Evolutionary conservation across 768 basidiomycete species (phyloP).

Genomic region (Leccinum broughii): DNA sequence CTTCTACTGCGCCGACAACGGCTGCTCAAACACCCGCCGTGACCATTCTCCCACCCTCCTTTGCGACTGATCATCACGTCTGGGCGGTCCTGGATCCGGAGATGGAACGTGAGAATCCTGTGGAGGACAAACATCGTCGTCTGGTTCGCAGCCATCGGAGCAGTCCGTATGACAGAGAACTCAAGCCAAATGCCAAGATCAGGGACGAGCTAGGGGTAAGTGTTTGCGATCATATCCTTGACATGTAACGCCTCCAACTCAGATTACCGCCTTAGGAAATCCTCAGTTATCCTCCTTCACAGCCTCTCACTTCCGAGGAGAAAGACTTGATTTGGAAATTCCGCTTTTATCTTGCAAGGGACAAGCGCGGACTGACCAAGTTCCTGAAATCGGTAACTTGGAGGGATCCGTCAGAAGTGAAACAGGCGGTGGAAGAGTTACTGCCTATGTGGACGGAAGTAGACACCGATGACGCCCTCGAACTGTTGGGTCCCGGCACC

Average conservation of each 20-base stretch:
- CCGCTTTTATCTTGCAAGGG: slow-evolving; percentile 92
- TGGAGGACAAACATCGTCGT: slow-evolving; percentile 95
- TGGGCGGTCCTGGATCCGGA: slow-evolving; percentile 95
- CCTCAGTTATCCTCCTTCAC: slow-evolving; percentile 88
- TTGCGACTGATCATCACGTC: slow-evolving; percentile 66
- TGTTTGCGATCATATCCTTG: not conserved
- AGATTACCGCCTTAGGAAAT: slow-evolving; percentile 60
- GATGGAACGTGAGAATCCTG: slow-evolving; percentile 87
- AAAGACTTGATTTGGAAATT: slow-evolving; percentile 99
- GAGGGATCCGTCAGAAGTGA: slow-evolving; percentile 94
- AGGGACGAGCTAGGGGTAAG: slow-evolving; percentile 88
- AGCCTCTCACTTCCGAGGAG: slow-evolving; percentile 82
- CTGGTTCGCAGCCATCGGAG: slow-evolving; percentile 93
- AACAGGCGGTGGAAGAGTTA: slow-evolving; percentile 95
- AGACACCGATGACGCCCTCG: slow-evolving; percentile 94
- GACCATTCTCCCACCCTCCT: slow-evolving; percentile 46
- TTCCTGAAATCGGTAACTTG: slow-evolving; percentile 98
- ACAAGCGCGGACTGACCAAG: slow-evolving; percentile 93
- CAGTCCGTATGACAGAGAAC: slow-evolving; percentile 90
- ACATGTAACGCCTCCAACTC: not conserved
- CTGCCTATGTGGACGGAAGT: slow-evolving; percentile 97
- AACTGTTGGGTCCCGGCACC: slow-evolving; percentile 86
- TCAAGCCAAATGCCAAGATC: slow-evolving; percentile 96
- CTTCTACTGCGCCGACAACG: slow-evolving; percentile 43
- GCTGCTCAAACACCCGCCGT: slow-evolving; percentile 40